Evolutionary conservation across 2,329 filamentous ascomycete species (phyloP).

Genomic region (Knoxdaviesia capensis): DNA sequence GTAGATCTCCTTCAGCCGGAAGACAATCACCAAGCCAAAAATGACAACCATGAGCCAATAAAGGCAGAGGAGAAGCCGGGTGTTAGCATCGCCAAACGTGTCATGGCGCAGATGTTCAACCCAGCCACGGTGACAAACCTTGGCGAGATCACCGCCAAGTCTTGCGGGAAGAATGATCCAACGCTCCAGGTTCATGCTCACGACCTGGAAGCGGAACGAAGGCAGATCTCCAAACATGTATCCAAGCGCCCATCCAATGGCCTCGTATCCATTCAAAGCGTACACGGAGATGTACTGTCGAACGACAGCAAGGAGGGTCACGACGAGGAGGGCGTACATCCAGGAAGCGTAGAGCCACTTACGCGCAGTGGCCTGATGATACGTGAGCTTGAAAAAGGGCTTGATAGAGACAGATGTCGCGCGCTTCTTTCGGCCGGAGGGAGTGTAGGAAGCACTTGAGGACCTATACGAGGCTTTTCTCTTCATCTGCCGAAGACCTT

Average conservation of each 20-base stretch:
- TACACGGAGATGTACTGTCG: conserved; percentile 45
- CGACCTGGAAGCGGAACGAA: conserved; percentile 49
- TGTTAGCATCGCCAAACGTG: conserved; percentile 56
- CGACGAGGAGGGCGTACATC: conserved; percentile 48
- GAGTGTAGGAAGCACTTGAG: conserved; percentile 23
- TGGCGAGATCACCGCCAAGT: conserved; percentile 9
- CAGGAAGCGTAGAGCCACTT: conserved; percentile 74
- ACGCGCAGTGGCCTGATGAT: conserved; percentile 51
- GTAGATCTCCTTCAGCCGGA: conserved; percentile 52
- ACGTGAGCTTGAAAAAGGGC: conserved; percentile 63
- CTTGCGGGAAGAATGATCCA: conserved; percentile 56
- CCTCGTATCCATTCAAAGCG: conserved; percentile 55
- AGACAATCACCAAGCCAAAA: conserved; percentile 53
- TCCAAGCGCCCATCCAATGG: conserved; percentile 78
- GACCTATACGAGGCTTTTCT: too few species aligned
- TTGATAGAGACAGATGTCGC: conserved; percentile 42
- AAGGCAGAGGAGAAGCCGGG: conserved; percentile 51
- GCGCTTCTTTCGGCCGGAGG: conserved; percentile 45
- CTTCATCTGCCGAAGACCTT: too few species aligned
- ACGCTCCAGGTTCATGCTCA: conserved; percentile 44
- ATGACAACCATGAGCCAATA: conserved; percentile 58
- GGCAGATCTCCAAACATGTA: conserved; percentile 71
- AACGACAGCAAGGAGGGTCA: conserved; percentile 50
- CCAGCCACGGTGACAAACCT: conserved; percentile 32
- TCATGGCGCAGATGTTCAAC: conserved; percentile 43